Conservation (phyloP, 2,329 filamentous ascomycete genomes). For the Sporothrix brunneoviolacea region DNA sequence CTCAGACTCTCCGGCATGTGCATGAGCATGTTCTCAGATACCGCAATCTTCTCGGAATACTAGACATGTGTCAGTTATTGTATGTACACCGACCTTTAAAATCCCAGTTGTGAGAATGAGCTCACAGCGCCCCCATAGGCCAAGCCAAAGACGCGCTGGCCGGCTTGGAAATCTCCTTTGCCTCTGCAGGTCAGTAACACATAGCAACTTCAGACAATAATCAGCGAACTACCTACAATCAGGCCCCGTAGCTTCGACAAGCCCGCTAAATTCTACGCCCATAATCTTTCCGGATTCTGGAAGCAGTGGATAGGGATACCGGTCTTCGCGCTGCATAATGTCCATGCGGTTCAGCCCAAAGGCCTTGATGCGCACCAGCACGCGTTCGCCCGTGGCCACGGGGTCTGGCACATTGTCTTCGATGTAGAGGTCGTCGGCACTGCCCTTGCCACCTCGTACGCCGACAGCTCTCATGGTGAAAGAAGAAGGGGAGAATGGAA, state of each 20-base stretch:
- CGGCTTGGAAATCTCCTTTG: slow-evolving; percentile 1
- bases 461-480: slow-evolving; percentile 5
- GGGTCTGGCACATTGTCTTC: slow-evolving; percentile 4
- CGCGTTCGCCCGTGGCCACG: not conserved
- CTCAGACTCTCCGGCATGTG: slow-evolving; percentile 28
- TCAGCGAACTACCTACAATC: too few species aligned
- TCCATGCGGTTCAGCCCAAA: slow-evolving; percentile 6
- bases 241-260: not conserved
- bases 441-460: slow-evolving; percentile 1
- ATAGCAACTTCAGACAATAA: too few species aligned
- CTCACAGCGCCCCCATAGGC: slow-evolving; percentile 3
- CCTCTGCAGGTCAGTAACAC: too few species aligned
- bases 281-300: slow-evolving; percentile 2
- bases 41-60: slow-evolving; percentile 6
- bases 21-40: slow-evolving; percentile 6
- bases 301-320: slow-evolving; percentile 1
- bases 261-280: slow-evolving; percentile 6
- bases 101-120: not conserved
- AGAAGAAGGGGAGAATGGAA: not conserved
- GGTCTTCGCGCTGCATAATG: slow-evolving; percentile 6
- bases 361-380: not conserved
- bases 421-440: slow-evolving; percentile 3
- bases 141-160: slow-evolving; percentile 1
- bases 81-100: too few species aligned
- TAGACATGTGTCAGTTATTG: too few species aligned